Evolutionary conservation across 2,329 filamentous ascomycete species (phyloP).

Genomic region (Stachybotrys echinatus): DNA sequence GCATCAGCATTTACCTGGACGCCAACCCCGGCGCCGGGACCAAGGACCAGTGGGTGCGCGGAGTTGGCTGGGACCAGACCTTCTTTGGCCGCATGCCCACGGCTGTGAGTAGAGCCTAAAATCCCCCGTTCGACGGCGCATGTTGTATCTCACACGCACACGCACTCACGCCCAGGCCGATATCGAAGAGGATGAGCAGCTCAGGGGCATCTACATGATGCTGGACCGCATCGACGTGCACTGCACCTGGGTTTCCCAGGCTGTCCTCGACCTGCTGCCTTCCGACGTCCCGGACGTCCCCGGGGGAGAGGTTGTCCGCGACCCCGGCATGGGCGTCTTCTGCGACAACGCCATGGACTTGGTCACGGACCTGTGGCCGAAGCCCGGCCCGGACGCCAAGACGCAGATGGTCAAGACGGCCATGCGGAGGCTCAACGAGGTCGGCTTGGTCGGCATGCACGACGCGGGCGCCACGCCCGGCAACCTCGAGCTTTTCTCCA

Average conservation of each 20-base stretch:
- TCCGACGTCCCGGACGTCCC: constrained; percentile 46
- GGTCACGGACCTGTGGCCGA: constrained; percentile 51
- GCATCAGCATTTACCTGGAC: constrained; percentile 46
- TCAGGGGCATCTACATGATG: constrained; percentile 59
- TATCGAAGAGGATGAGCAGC: constrained; percentile 43
- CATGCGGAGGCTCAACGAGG: constrained; percentile 56
- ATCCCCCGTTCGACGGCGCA: background rate
- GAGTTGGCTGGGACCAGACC: constrained; percentile 68
- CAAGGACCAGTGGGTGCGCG: constrained; percentile 56
- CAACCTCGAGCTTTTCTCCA: constrained; percentile 48
- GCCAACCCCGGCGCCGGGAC: constrained; percentile 46
- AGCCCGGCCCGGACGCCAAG: constrained; percentile 47
- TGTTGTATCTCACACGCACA: background rate
- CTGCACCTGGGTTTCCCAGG: constrained; percentile 63
- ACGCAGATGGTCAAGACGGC: constrained; percentile 51
- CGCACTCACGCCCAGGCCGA: constrained; percentile 34
- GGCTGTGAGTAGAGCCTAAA: constrained; percentile 39
- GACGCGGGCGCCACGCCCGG: constrained; percentile 58
- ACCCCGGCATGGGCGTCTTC: constrained; percentile 62
- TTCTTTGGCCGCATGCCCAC: constrained; percentile 60
- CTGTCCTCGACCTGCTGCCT: constrained; percentile 57
- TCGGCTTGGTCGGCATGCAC: constrained; percentile 64
- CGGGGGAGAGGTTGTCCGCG: constrained; percentile 57
- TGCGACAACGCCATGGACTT: constrained; percentile 70
- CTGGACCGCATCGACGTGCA: constrained; percentile 66